These are phyloP conservation scores for Eimeria acervulina DNA, from an alignment of 169 alveolate genomes.

Conservation along the genomic window DNA sequence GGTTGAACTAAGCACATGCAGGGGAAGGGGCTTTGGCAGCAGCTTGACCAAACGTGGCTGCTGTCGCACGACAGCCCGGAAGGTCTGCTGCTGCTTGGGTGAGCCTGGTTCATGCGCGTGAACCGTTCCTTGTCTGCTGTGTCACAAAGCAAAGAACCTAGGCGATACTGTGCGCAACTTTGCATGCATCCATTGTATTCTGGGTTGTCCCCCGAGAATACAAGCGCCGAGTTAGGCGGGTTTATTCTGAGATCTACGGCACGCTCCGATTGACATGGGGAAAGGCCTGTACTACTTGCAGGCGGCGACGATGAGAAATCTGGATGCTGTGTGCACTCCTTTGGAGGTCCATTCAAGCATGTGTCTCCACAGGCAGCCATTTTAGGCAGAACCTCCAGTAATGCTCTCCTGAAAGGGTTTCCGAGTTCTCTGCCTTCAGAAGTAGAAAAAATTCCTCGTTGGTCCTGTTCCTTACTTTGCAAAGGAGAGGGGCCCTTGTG, in stretches of 20 bases:
- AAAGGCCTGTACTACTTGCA: neutral
- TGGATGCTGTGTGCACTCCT: neutral
- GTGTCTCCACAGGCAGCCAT: neutral
- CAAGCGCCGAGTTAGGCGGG: constrained; percentile 33
- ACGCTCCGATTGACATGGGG: neutral
- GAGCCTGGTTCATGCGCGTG: neutral
- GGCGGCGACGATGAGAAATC: neutral
- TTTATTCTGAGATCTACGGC: neutral
- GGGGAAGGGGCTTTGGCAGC: neutral
- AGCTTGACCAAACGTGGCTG: neutral
- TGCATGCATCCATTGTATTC: neutral
- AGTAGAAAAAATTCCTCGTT: neutral
- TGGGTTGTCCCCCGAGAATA: constrained; percentile 36
- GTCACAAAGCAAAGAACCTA: neutral
- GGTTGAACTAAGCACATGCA: neutral
- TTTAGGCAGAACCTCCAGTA: neutral
- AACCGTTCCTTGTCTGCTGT: neutral
- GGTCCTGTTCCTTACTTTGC: neutral
- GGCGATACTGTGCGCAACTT: neutral
- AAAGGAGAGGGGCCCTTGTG: neutral
- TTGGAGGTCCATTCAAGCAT: neutral
- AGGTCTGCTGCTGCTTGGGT: neutral
- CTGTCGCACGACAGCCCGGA: neutral
- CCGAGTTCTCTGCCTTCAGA: neutral
- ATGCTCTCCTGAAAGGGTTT: neutral